Evolutionary conservation across 805 yeast genomes (phyloP).

Genomic region (Yarrowia bubula): DNA sequence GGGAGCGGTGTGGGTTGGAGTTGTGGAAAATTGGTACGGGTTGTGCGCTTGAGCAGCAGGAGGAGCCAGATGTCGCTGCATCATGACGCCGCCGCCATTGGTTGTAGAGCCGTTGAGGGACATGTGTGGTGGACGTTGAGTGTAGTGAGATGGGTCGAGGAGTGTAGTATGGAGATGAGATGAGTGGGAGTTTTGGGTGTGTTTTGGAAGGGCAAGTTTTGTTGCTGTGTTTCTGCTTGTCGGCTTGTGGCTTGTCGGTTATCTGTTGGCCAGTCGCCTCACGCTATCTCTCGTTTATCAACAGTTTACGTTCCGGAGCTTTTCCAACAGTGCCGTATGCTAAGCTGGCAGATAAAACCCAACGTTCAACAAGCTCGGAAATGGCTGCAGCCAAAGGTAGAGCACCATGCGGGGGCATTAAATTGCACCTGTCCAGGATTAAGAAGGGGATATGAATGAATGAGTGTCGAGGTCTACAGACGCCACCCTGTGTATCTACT

Average conservation of each 20-base stretch:
- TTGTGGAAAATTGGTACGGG: conserved; percentile 6
- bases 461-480: too few species aligned
- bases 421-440: conserved; percentile 11
- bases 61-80: conserved; percentile 13
- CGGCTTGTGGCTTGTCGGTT: too few species aligned
- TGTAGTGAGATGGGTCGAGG: background rate
- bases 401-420: conserved; percentile 25
- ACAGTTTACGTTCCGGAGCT: conserved; percentile 23
- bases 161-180: background rate
- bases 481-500: too few species aligned
- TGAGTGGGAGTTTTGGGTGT: too few species aligned
- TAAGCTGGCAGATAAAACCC: conserved; percentile 25
- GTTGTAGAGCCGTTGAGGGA: conserved; percentile 23
- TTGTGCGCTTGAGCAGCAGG: background rate
- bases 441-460: too few species aligned
- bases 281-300: background rate
- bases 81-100: conserved; percentile 21
- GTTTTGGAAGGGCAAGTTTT: too few species aligned
- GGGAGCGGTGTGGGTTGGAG: background rate
- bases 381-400: conserved; percentile 25
- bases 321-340: conserved; percentile 25
- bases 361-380: conserved; percentile 25
- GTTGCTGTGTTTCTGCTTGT: too few species aligned
- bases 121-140: conserved; percentile 1
- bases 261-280: too few species aligned